Conservation (phyloP, 176 grass and related monocot genomes). For the Paspalum vaginatum region DNA sequence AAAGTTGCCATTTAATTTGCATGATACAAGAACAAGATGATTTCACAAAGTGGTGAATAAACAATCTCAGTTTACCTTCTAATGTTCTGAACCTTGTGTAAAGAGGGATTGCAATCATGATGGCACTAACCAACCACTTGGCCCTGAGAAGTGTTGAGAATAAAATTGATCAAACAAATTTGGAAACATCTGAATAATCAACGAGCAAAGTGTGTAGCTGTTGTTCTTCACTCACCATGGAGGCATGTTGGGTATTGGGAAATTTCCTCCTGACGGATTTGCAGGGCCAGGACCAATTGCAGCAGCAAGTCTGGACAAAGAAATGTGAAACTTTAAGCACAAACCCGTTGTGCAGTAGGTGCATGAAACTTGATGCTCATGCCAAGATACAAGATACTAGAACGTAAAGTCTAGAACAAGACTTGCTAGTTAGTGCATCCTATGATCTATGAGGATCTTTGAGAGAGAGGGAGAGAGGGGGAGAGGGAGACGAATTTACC, state of each 20-base stretch:
- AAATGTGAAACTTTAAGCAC: neutral
- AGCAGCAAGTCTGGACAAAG: constrained; percentile 29
- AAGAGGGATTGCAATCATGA: constrained; percentile 53
- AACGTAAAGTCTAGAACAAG: neutral
- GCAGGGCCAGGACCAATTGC: constrained; percentile 22
- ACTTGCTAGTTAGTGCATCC: neutral
- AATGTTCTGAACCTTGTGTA: constrained; percentile 53
- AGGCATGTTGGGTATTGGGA: constrained; percentile 54
- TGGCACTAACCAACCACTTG: constrained; percentile 43
- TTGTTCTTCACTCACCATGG: constrained; percentile 45
- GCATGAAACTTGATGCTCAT: neutral
- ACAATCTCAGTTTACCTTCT: constrained; percentile 39
- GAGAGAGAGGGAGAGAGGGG: neutral
- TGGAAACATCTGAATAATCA: neutral
- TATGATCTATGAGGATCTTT: neutral
- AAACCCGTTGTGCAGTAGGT: neutral
- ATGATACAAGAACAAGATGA: neutral
- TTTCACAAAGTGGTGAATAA: neutral
- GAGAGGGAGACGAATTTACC: neutral
- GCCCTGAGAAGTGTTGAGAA: constrained; percentile 30
- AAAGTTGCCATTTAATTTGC: neutral
- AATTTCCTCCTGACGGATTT: constrained; percentile 33
- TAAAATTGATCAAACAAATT: neutral
- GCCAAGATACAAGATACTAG: neutral
- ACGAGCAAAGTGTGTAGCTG: neutral